Evolutionary conservation across 2,329 filamentous ascomycete genomes (phyloP), one percentile per base, ranked within the genome.

Genomic region (Plectosphaerella cucumerina): DNA sequence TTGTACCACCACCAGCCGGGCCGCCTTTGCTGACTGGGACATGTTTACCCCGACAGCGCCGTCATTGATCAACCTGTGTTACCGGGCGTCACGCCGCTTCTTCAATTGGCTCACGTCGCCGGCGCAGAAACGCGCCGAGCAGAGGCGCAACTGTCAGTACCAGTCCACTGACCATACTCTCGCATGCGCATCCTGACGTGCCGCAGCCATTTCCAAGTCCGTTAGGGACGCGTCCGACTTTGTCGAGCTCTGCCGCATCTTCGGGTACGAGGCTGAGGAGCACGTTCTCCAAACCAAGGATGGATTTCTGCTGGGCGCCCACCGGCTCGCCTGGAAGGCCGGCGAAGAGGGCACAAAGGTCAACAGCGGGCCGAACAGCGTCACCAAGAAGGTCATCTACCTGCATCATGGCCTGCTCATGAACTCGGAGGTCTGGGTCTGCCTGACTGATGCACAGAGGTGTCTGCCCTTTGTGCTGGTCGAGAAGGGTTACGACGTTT

Each of bases 401-500:
- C 75, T 99, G 56, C 94, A 99, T 64, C 94, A 99, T 69, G 94
- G 93, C 9, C 78, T 99, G 52, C 81, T 99, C 64, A 99, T 99
- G 94, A 97, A 97, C 70, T 96, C 91, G 60, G 94, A 99, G 69
- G 93, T 99, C 33, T 99, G 94, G 94, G 90, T 97, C 9, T 95
- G 90, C 64, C 73, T 93, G 64, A 96, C 93, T 0, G 89, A 97
- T 58, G 85, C 86, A 59, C 81, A 95, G 67, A 82, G 92, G 59
- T 93, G 88, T 59, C 75, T 99, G 37, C 90, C 94, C 0, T 97
- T 99, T 65, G 81, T 88, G 58, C 76, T 99, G 42, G 90, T 96
- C 0, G 90, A 97, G 62, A 81, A 82, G 62, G 94, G 94, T 3
- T 99, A 95, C 61, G 94, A 99, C 73, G 93, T 97, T 57, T 99